Percentiles rank a stretch among this genome's conserved stretches.
phyloP scores from a whole-genome alignment of 495 filamentous ascomycete genomes.

The Astrothelium macrocarpum region DNA sequence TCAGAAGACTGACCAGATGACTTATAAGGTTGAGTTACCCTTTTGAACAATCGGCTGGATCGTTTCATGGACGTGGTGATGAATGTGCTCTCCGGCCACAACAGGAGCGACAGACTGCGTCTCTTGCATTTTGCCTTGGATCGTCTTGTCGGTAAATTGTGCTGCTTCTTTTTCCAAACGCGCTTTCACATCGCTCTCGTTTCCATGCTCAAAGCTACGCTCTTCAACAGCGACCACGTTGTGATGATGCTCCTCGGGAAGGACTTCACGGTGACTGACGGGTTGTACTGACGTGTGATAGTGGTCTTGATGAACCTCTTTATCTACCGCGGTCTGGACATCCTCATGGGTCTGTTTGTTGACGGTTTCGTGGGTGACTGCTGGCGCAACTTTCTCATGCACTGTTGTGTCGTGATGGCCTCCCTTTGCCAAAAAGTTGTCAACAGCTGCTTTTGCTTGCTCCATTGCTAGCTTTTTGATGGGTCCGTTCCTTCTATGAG shows the following conservation, averaged over 20 bases:
- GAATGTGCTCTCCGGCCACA: slow-evolving; percentile 52
- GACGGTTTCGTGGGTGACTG: slow-evolving; percentile 48
- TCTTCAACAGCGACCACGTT: slow-evolving; percentile 44
- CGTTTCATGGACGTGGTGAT: slow-evolving; percentile 53
- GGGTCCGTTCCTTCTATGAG: background rate
- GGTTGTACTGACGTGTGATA: slow-evolving; percentile 38
- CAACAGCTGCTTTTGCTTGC: slow-evolving; percentile 45
- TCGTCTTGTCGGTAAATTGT: slow-evolving; percentile 42
- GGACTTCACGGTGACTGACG: slow-evolving; percentile 26
- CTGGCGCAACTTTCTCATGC: slow-evolving; percentile 50
- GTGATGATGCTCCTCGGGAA: slow-evolving; percentile 31
- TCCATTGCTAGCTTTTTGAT: slow-evolving; percentile 38
- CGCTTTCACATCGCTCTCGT: slow-evolving; percentile 35
- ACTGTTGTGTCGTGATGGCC: slow-evolving; percentile 55
- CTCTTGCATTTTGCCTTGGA: slow-evolving; percentile 38
- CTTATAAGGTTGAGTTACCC: slow-evolving; percentile 14
- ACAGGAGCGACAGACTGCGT: slow-evolving; percentile 37
- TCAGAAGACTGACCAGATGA: background rate
- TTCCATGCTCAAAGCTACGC: slow-evolving; percentile 45
- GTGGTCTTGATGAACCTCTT: slow-evolving; percentile 44
- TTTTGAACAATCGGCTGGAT: slow-evolving; percentile 59
- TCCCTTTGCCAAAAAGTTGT: slow-evolving; percentile 44
- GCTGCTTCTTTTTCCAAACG: slow-evolving; percentile 39
- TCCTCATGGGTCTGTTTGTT: slow-evolving; percentile 45
- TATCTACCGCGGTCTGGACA: slow-evolving; percentile 47